Conservation (phyloP, 225 moss, liverwort and hornwort genomes). For the Physcomitrellopsis africana region DNA sequence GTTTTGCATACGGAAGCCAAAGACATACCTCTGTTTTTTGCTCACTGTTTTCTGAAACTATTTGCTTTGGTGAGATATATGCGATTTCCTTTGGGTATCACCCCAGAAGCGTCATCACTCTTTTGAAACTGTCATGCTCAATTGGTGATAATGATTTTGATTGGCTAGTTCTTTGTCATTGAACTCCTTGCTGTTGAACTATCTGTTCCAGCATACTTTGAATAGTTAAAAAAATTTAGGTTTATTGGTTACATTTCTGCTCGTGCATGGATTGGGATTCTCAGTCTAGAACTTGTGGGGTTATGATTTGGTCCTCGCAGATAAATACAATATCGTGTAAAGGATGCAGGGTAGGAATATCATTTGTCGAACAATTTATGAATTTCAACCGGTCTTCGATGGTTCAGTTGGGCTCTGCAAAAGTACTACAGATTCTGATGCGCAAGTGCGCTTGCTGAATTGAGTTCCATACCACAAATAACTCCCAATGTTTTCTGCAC, state of each 20-base stretch:
- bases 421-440: no score
- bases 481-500: no score
- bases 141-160: no score
- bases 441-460: no score
- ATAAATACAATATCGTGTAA: background rate
- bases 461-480: no score
- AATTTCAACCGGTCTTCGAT: no score
- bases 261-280: background rate
- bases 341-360: background rate
- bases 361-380: no score
- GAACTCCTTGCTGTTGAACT: background rate
- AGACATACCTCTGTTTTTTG: conserved; percentile 27
- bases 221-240: background rate
- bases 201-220: background rate
- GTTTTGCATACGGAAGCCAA: conserved; percentile 34
- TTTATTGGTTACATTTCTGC: background rate
- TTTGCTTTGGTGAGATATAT: conserved; percentile 33
- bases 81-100: conserved; percentile 32
- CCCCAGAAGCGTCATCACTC: conserved; percentile 17
- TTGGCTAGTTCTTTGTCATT: background rate
- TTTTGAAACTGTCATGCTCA: no score
- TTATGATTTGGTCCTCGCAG: background rate
- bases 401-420: no score
- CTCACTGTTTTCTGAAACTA: conserved; percentile 41
- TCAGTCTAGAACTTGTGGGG: background rate